A percentile compares a stretch with the other conserved stretches of the same genome.
These are phyloP conservation scores for Botrytis tulipae DNA, from an alignment of 2,329 filamentous ascomycete species.

Conservation along the genomic window DNA sequence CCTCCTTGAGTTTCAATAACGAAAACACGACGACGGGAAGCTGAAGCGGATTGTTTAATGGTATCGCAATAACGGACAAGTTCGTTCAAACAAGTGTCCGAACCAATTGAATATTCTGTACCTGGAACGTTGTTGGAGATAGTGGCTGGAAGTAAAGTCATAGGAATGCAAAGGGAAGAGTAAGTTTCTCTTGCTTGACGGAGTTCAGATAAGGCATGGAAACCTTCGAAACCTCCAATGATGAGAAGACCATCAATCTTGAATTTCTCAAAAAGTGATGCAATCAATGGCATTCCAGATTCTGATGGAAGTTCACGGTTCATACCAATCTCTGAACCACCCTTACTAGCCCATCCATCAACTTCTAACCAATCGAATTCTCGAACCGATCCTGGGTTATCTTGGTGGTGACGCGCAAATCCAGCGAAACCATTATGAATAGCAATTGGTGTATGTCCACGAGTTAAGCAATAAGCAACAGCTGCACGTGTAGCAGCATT, in stretches of 20 bases:
- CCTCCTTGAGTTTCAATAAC: constrained; percentile 98
- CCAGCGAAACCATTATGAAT: constrained; percentile 98
- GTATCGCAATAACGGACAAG: constrained; percentile 94
- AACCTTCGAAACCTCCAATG: constrained; percentile 94
- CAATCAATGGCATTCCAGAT: constrained; percentile 77
- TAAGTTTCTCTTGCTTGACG: constrained; percentile 76
- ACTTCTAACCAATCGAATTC: constrained; percentile 91
- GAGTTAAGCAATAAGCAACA: constrained; percentile 85
- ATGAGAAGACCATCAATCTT: constrained; percentile 89
- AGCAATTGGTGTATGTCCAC: constrained; percentile 88
- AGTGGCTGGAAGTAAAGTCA: constrained; percentile 89
- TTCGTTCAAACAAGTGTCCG: constrained; percentile 94
- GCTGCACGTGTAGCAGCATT: constrained; percentile 93
- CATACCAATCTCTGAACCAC: constrained; percentile 95
- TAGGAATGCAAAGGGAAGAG: constrained; percentile 86
- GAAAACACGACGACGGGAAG: constrained; percentile 89
- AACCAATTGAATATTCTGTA: constrained; percentile 94
- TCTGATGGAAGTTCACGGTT: constrained; percentile 90
- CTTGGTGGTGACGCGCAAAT: constrained; percentile 83
- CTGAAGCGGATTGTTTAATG: constrained; percentile 94
- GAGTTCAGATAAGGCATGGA: constrained; percentile 85
- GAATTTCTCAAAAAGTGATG: constrained; percentile 79
- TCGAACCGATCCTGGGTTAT: constrained; percentile 81
- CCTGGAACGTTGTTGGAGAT: constrained; percentile 98
- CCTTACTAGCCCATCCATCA: constrained; percentile 92